Percentiles rank a stretch among this genome's conserved stretches.
Evolutionary conservation across 768 basidiomycete species (phyloP).

Genomic region (Tylopilus felleus): DNA sequence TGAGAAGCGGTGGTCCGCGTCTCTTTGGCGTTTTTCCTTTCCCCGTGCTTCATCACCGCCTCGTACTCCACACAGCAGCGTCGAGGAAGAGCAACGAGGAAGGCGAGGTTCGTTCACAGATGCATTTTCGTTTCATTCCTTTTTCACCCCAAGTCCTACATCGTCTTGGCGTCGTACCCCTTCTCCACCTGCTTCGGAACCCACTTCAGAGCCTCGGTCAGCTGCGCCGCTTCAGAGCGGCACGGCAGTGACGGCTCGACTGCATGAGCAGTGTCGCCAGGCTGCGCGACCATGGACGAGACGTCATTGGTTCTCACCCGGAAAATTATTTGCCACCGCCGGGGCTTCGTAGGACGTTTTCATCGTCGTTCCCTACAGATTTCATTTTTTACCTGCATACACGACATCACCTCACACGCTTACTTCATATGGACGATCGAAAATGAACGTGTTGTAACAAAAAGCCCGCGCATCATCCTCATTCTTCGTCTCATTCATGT

Average conservation of each 20-base stretch:
- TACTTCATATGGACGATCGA: constrained; percentile 19
- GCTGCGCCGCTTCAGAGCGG: constrained; percentile 22
- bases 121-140: constrained; percentile 47
- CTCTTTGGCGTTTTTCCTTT: constrained; percentile 36
- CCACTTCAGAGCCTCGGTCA: constrained; percentile 27
- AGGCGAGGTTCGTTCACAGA: constrained; percentile 32
- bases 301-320: constrained; percentile 54
- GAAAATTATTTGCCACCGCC: constrained; percentile 46
- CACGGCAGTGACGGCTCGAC: constrained; percentile 21
- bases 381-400: neutral
- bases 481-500: constrained; percentile 15
- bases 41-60: constrained; percentile 29
- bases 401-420: constrained; percentile 1
- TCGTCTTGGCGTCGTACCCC: constrained; percentile 36
- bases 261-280: constrained; percentile 33
- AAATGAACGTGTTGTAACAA: constrained; percentile 24
- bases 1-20: constrained; percentile 33
- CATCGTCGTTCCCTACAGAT: constrained; percentile 7
- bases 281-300: constrained; percentile 38
- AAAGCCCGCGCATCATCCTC: constrained; percentile 13
- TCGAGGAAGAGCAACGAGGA: constrained; percentile 26
- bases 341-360: constrained; percentile 32
- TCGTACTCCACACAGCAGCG: constrained; percentile 21
- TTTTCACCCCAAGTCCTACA: constrained; percentile 31
- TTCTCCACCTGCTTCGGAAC: constrained; percentile 39